Base-by-base conservation (phyloP, 495 filamentous ascomycete genomes). In the Podospora sp. region DNA sequence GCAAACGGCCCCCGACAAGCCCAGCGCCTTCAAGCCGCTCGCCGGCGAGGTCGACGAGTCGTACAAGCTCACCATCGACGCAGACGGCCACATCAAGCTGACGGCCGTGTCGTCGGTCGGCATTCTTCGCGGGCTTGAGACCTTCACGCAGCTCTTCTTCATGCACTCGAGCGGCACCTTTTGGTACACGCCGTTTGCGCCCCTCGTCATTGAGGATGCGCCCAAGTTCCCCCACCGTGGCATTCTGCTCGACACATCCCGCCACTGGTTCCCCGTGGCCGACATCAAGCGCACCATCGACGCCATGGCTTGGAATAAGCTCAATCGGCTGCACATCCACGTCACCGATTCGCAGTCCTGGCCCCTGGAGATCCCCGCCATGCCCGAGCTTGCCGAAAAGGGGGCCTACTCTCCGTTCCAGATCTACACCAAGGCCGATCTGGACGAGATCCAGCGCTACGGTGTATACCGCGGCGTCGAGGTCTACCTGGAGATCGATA, bases 311-410 rank as follows among this genome's bases (percentile, higher is more conserved):
- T 89, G 83, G 83, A 92, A 88, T 80, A 94, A 95, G 80, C 83
- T 95, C 78, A 94, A 94, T 75, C 80, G 86, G 7, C 80, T 93
- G 51, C 92, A 94, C 76, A 74, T 93, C 25, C 92, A 95, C 77
- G 84, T 88, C 52, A 93, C 92, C 0, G 92, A 95, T 73, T 86
- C 90, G 24, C 92, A 95, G 73, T 90, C 90, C 8, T 95, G 92
- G 92, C 92, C 92, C 2, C 79, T 95, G 27, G 89, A 90, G 67
- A 89, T 94, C 64, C 90, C 90, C 1, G 72, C 88, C 6, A 73
- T 94, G 63, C 91, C 92, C 11, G 82, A 87, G 64, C 82, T 95
- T 7, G 80, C 91, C 16, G 65, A 80, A 24, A 86, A 89, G 73
- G 92, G 92, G 53, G 88, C 90, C 1, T 93, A 94, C 67, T 77